A percentile compares a stretch with the other conserved stretches of the same genome.
Evolutionary conservation across 768 basidiomycete genomes (phyloP).

Genomic region (Lactifluus subvellereus): DNA sequence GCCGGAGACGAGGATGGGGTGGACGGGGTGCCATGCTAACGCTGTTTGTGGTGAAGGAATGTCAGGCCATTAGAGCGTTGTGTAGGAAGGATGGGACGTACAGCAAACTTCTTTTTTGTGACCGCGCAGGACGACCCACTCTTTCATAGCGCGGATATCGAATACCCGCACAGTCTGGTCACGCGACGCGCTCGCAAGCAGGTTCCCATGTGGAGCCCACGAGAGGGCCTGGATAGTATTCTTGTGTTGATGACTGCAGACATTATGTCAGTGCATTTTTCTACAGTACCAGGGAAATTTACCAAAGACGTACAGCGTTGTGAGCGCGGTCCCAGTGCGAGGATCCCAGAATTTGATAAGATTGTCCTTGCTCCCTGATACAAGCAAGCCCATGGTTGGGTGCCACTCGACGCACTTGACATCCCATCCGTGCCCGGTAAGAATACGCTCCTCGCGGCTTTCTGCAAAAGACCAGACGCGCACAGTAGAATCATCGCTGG

Average conservation of each 20-base stretch:
- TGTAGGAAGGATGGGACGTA: background rate
- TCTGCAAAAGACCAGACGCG: conserved; percentile 95
- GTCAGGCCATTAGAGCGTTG: background rate
- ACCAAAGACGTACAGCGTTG: conserved; percentile 64
- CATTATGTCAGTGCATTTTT: background rate
- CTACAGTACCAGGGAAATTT: background rate
- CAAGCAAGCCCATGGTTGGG: conserved; percentile 90
- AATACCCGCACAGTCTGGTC: conserved; percentile 95
- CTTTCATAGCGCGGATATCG: conserved; percentile 98
- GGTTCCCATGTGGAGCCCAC: conserved; percentile 93
- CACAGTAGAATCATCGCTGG: conserved; percentile 92
- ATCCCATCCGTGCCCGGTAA: conserved; percentile 98
- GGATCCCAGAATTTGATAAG: conserved; percentile 99
- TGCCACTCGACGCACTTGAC: conserved; percentile 99
- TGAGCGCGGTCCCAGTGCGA: conserved; percentile 81
- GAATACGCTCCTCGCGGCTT: conserved; percentile 78
- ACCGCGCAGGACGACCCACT: conserved; percentile 84
- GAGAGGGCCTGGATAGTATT: conserved; percentile 90
- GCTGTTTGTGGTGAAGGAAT: conserved; percentile 40
- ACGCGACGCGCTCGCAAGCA: conserved; percentile 90
- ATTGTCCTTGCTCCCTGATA: conserved; percentile 96
- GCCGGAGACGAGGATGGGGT: conserved; percentile 87
- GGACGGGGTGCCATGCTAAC: conserved; percentile 92
- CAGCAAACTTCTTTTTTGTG: conserved; percentile 88
- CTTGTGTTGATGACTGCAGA: conserved; percentile 84